These are phyloP conservation scores for Suillus spraguei DNA, from an alignment of 768 basidiomycete species.

Conservation along the genomic window DNA sequence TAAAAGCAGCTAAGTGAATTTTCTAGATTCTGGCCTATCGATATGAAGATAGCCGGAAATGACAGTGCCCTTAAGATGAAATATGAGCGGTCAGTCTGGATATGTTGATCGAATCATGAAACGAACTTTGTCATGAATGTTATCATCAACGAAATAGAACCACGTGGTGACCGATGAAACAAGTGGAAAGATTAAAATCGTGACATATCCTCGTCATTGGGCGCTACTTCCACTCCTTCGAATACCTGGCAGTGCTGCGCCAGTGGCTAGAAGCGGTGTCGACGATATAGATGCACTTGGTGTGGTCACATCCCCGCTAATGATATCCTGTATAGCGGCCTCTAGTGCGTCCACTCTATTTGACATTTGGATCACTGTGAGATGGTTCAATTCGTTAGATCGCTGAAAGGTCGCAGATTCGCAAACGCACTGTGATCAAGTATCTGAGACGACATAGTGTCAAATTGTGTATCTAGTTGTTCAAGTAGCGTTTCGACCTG, in stretches of 20 bases:
- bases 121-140: not conserved
- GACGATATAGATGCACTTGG: constrained; percentile 65
- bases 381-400: constrained; percentile 12
- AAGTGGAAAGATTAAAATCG: not conserved
- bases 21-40: too few relatives aligned
- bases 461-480: constrained; percentile 88
- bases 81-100: not conserved
- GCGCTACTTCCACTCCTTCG: constrained; percentile 45
- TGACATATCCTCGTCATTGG: constrained; percentile 5
- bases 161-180: not conserved
- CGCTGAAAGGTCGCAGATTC: constrained; percentile 30
- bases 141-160: not conserved
- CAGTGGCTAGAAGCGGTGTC: constrained; percentile 35
- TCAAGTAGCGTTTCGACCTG: constrained; percentile 89
- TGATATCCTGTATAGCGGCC: constrained; percentile 89
- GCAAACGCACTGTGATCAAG: constrained; percentile 72
- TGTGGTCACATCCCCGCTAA: constrained; percentile 64
- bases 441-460: constrained; percentile 91
- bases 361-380: constrained; percentile 90
- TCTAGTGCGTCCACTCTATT: constrained; percentile 88
- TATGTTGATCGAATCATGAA: not conserved
- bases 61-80: too few relatives aligned
- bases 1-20: too few relatives aligned
- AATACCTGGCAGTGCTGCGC: constrained; percentile 37
- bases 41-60: too few relatives aligned